Base-by-base conservation (phyloP, 306 rosid genomes). In the Fagus sylvatica region DNA sequence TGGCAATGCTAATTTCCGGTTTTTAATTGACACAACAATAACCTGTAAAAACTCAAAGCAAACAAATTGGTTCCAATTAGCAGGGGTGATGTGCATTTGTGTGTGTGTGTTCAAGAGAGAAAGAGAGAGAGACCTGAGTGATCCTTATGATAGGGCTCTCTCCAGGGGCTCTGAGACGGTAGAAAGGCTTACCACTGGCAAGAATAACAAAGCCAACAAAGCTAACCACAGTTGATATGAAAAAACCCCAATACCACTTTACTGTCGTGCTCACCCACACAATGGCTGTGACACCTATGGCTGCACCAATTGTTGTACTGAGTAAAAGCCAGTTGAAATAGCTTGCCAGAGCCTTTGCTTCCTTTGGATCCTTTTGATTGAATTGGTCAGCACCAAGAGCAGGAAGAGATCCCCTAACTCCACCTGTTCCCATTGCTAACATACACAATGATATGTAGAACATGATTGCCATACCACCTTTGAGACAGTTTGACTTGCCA, bases 371-470 rank as follows among this genome's bases (percentile, higher is more conserved):
- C 53, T 88, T 87, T 4, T 81, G 74, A 69, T 90, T 76, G 73
- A 91, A 93, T 42, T 93, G 96, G 68, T 93, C 98, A 6, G 94
- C 96, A 33, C 98, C 98, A 48, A 93, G 87, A 22, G 97, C 82
- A 3, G 98, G 88, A 73, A 93, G 85, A 0, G 93, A 82, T 28
- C 97, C 97, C 78, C 88, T 90, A 3, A 91, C 94, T 8, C 97
- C 98, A 5, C 98, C 98, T 0, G 85, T 71, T 1, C 97, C 97
- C 55, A 91, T 59, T 66, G 98, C 98, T 30, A 87, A 62, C 64
- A 93, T 13, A 71, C 76, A 82, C 40, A 93, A 56, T 5, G 96
- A 88, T 11, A 79, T 69, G 81, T 93, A 90, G 36, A 93, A 84
- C 87, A 87, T 79, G 13, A 80, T 64, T 17, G 89, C 87, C 4